Evolutionary conservation across 2,329 filamentous ascomycete species (phyloP).

Genomic region (Sclerotinia subarctica): DNA sequence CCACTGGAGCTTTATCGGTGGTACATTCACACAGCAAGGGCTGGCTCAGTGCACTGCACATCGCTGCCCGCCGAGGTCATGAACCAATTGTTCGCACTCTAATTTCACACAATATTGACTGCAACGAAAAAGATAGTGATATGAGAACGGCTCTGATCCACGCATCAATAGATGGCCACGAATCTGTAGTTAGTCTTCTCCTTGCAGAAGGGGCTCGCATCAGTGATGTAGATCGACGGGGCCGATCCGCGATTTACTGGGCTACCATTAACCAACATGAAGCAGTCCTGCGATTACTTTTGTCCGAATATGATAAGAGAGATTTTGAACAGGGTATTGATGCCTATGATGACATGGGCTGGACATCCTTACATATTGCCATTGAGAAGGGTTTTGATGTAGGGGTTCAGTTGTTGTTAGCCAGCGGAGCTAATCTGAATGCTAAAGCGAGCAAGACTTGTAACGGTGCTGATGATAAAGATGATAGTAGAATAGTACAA

Average conservation of each 20-base stretch:
- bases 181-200: neutral
- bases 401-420: conserved; percentile 22
- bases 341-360: conserved; percentile 22
- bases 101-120: neutral
- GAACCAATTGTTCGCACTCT: neutral
- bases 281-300: neutral
- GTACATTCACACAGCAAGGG: neutral
- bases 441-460: conserved; percentile 9
- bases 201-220: neutral
- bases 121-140: neutral
- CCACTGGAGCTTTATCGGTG: neutral
- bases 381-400: conserved; percentile 22
- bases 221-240: neutral
- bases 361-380: conserved; percentile 24
- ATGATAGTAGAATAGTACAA: neutral
- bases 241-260: neutral
- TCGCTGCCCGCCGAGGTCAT: neutral
- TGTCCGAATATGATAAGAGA: neutral
- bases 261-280: neutral
- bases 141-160: neutral
- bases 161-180: conserved; percentile 1
- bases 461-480: neutral
- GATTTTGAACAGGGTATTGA: conserved; percentile 15
- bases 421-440: conserved; percentile 21
- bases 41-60: neutral